Evolutionary conservation across 2,329 filamentous ascomycete genomes (phyloP).

Genomic region (Xylaria digitata): DNA sequence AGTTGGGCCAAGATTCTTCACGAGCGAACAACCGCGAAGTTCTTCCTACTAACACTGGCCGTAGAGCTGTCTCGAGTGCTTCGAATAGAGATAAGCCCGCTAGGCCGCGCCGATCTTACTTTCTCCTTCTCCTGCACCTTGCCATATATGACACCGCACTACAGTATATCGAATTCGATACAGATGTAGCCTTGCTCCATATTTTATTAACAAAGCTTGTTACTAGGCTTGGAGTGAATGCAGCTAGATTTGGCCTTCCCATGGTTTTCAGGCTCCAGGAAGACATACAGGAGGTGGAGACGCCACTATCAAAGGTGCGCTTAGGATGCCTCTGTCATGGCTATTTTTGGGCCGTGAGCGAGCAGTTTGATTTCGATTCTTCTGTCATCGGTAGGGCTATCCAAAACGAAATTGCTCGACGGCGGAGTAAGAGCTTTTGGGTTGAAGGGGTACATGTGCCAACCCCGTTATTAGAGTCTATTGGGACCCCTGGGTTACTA

Average conservation of each 20-base stretch:
- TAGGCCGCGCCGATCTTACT: conserved; percentile 71
- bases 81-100: conserved; percentile 69
- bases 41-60: conserved; percentile 58
- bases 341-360: conserved; percentile 84
- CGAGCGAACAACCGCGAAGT: conserved; percentile 57
- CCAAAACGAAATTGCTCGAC: conserved; percentile 78
- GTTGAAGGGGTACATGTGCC: conserved; percentile 79
- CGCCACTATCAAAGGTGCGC: conserved; percentile 77
- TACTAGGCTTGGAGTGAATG: conserved; percentile 83
- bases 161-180: conserved; percentile 76
- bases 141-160: conserved; percentile 89
- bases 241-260: conserved; percentile 79
- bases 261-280: conserved; percentile 93
- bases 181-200: conserved; percentile 81
- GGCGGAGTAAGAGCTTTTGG: conserved; percentile 82
- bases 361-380: conserved; percentile 80
- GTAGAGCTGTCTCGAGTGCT: conserved; percentile 76
- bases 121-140: conserved; percentile 84
- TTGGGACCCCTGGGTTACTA: conserved; percentile 64
- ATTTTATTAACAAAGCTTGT: conserved; percentile 80
- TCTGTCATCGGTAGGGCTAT: conserved; percentile 77
- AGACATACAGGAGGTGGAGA: conserved; percentile 75
- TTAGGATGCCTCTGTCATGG: conserved; percentile 87
- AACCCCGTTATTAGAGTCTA: conserved; percentile 70
- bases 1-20: conserved; percentile 60